phyloP scores from a whole-genome alignment of 306 rosid genomes.

The Hippophae rhamnoides region DNA sequence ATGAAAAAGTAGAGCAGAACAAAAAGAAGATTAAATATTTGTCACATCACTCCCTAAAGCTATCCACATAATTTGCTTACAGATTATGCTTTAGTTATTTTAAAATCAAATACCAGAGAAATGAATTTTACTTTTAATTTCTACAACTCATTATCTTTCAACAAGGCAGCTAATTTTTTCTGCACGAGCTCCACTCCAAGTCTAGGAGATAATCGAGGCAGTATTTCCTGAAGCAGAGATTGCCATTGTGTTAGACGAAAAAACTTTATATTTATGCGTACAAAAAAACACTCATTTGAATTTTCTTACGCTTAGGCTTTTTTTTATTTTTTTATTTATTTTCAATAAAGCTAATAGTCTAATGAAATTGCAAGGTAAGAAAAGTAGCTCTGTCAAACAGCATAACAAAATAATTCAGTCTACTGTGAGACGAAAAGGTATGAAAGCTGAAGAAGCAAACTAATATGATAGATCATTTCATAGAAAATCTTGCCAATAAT shows the following conservation, averaged over 20 bases:
- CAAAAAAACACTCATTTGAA: no score
- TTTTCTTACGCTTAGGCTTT: no score
- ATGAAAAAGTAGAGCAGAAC: constrained; percentile 1
- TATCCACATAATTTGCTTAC: not conserved
- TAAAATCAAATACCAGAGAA: not conserved
- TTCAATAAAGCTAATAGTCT: not conserved
- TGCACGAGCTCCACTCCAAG: constrained; percentile 79
- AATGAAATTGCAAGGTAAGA: not conserved
- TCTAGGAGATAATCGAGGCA: constrained; percentile 79
- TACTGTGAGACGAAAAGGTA: not conserved
- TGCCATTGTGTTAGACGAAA: constrained; percentile 12
- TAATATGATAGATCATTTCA: constrained; percentile 3
- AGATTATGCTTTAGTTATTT: not conserved
- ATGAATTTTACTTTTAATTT: not conserved
- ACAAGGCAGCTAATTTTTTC: constrained; percentile 68
- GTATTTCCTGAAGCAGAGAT: constrained; percentile 46
- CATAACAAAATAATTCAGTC: not conserved
- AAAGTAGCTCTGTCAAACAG: constrained; percentile 1
- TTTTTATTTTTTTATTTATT: no score
- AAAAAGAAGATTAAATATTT: constrained; percentile 2
- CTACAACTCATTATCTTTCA: constrained; percentile 30
- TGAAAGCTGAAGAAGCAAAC: constrained; percentile 6
- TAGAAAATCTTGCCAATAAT: not conserved
- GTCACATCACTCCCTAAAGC: constrained; percentile 7
- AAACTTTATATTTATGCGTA: not conserved